phyloP scores from a whole-genome alignment of 2,329 filamentous ascomycete genomes.

The Alternaria arbusti region DNA sequence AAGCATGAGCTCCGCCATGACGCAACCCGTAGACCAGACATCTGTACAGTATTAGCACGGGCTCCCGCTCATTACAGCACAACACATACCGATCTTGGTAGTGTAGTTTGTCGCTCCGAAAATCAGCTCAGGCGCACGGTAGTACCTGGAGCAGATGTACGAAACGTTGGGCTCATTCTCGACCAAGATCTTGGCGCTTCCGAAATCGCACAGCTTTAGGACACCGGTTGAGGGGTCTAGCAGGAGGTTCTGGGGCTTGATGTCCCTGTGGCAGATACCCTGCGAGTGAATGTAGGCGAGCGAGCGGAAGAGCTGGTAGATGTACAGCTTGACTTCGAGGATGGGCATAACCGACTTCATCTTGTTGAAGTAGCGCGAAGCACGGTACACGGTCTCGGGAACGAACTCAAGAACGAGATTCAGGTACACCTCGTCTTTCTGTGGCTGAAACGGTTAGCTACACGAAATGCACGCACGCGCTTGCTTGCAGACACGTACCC shows the following conservation, averaged over 20 bases:
- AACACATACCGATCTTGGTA: slow-evolving; percentile 90
- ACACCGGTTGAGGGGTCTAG: slow-evolving; percentile 90
- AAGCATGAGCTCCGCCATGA: slow-evolving; percentile 99
- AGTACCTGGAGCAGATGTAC: slow-evolving; percentile 99
- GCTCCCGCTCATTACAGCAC: slow-evolving; percentile 5
- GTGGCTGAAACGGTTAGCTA: slow-evolving; percentile 43
- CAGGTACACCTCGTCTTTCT: slow-evolving; percentile 94
- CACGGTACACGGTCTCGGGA: slow-evolving; percentile 96
- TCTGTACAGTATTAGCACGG: slow-evolving; percentile 62
- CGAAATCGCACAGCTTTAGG: slow-evolving; percentile 97
- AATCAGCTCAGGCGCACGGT: slow-evolving; percentile 95
- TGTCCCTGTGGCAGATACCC: slow-evolving; percentile 98
- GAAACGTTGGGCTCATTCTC: slow-evolving; percentile 99
- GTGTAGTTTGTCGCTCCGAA: slow-evolving; percentile 99
- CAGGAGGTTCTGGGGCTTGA: slow-evolving; percentile 97
- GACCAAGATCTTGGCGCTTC: slow-evolving; percentile 96
- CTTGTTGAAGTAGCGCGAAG: slow-evolving; percentile 99
- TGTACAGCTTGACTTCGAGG: slow-evolving; percentile 98
- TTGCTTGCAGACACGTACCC: slow-evolving; percentile 65
- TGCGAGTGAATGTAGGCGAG: slow-evolving; percentile 99
- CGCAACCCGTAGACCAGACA: slow-evolving; percentile 98
- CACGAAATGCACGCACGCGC: slow-evolving; percentile 19
- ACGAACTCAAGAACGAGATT: slow-evolving; percentile 98
- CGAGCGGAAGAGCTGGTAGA: slow-evolving; percentile 98
- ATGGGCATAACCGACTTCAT: slow-evolving; percentile 99